A percentile compares a stretch with the other conserved stretches of the same genome.
phyloP scores from a whole-genome alignment of 192 early-diverging fungal genomes.

The Podila minutissima region DNA sequence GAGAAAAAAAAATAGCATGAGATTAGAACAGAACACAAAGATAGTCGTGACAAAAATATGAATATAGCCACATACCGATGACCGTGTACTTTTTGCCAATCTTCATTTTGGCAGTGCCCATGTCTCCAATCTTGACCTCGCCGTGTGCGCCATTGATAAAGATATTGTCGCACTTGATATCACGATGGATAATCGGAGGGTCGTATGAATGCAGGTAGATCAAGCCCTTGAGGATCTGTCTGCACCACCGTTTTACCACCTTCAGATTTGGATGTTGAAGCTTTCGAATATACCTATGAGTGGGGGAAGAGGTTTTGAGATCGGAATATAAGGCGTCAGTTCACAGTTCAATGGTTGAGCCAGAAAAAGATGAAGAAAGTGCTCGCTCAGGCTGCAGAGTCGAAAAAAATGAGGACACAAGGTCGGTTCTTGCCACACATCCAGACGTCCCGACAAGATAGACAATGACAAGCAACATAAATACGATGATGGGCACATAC shows the following conservation, averaged over 20 bases:
- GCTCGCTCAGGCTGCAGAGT: too few species aligned
- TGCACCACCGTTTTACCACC: conserved; percentile 82
- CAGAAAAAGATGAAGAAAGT: neutral
- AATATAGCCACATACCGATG: conserved; percentile 62
- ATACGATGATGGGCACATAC: conserved; percentile 43
- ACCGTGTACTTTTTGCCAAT: conserved; percentile 86
- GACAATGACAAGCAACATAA: neutral
- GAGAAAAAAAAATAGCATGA: conserved; percentile 5
- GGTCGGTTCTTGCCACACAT: neutral
- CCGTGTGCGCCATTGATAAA: conserved; percentile 89
- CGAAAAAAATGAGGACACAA: neutral
- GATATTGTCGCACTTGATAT: conserved; percentile 88
- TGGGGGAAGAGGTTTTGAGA: neutral
- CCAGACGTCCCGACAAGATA: neutral
- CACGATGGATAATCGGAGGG: conserved; percentile 85
- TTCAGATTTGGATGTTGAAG: conserved; percentile 77
- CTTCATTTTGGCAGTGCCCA: conserved; percentile 90
- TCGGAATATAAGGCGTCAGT: neutral
- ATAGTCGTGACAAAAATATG: neutral
- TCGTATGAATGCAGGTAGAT: conserved; percentile 80
- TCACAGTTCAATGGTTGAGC: neutral
- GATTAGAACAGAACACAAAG: neutral
- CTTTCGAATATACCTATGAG: conserved; percentile 72
- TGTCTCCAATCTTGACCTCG: conserved; percentile 86
- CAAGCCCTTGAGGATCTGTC: conserved; percentile 82